phyloP scores from a whole-genome alignment of 192 early-diverging fungal species.

The Coemansia sp. region DNA sequence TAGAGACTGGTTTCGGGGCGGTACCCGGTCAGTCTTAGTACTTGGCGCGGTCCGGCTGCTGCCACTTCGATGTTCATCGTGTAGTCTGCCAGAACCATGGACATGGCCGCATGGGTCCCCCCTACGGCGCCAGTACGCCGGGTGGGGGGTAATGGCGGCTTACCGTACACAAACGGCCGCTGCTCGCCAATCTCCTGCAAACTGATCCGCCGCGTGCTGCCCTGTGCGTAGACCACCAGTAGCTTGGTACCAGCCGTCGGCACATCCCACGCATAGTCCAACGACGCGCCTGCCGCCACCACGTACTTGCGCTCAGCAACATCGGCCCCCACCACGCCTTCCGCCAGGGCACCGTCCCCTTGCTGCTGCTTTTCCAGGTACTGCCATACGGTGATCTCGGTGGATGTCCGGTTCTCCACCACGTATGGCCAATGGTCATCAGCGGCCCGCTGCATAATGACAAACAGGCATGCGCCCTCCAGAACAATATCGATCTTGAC shows the following conservation, averaged over 20 bases:
- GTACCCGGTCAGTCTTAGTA: constrained; percentile 68
- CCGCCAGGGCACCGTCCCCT: too few species aligned
- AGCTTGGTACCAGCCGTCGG: constrained; percentile 72
- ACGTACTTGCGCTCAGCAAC: constrained; percentile 21
- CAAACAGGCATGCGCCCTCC: constrained; percentile 89
- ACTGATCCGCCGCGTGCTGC: constrained; percentile 75
- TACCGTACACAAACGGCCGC: constrained; percentile 77
- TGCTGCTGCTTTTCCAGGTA: constrained; percentile 23
- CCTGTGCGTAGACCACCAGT: constrained; percentile 75
- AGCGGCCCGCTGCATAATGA: constrained; percentile 77
- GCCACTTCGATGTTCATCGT: constrained; percentile 72
- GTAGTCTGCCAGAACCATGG: constrained; percentile 75
- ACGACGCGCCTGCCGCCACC: constrained; percentile 45
- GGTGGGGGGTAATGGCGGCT: constrained; percentile 19
- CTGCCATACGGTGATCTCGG: constrained; percentile 79
- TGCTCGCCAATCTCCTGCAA: constrained; percentile 88
- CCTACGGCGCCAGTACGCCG: too few species aligned
- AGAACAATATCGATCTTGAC: constrained; percentile 81
- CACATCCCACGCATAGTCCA: constrained; percentile 90
- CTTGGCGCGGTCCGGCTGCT: constrained; percentile 67
- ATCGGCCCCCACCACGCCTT: neutral
- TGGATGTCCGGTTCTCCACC: constrained; percentile 59
- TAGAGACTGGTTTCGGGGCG: constrained; percentile 66
- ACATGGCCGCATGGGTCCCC: too few species aligned
- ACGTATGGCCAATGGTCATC: constrained; percentile 81